Base-by-base conservation (phyloP, 78 protist species). In the Bodo saltans region DNA sequence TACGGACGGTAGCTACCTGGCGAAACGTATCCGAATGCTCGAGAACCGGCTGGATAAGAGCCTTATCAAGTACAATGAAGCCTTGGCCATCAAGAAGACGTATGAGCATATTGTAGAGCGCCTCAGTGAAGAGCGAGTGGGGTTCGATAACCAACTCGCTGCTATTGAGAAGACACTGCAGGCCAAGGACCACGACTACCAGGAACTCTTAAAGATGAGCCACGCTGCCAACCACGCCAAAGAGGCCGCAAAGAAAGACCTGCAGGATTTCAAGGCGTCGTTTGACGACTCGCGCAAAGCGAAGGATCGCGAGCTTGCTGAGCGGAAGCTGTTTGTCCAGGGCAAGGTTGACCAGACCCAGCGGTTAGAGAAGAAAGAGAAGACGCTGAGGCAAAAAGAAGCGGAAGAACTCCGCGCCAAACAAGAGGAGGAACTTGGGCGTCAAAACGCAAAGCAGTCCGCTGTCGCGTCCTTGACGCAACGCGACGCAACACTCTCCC, bases 31-130 rank as follows among this genome's bases (percentile, higher is more conserved):
- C 26, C 67, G 90, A 26, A 53, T 60, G 27, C 90, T 93, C 1
- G 95, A 93, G 26, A 93, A 86, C 80, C 27, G 89, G 42, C 88
- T 93, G 3, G 92, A 93, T 32, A 89, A 90, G 87, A 83, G 88
- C 38, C 73, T 80, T 33, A 76, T 89, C 79, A 87, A 88, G 74
- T 85, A 72, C 79, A 89, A 90, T 84, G 93, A 89, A 71, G 92
- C 93, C 25, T 79, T 74, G 79, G 33, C 88, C 83, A 89, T 92
- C 38, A 42, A 81, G 2, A 87, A 88, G 73, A 92, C 95, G 21
- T 92, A 92, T 83, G 87, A 89, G 74, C 90, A 89, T 81, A 92
- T 92, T 33, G 83, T 85, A 47, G 67, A 85, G 68, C 79, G 92
- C 23, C 93, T 92, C 26, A 75, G 89, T 74, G 91, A 92, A 37